Conservation (phyloP, 2,329 filamentous ascomycete species). For the Fusarium xyrophilum region DNA sequence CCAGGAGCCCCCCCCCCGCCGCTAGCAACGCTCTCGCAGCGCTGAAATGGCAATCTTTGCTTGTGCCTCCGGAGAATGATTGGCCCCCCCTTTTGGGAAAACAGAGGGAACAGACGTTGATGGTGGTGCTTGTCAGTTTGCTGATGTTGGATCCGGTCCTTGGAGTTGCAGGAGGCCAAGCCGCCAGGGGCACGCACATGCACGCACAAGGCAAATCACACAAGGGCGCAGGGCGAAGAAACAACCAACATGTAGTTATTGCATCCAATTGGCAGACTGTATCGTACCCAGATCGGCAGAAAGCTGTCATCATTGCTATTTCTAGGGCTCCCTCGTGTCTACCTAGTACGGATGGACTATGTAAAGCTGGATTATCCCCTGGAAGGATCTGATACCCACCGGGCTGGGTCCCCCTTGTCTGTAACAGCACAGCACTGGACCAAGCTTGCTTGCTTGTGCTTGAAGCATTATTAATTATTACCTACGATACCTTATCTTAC, state of each 20-base stretch:
- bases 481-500: background rate
- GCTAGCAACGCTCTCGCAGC: conserved; percentile 17
- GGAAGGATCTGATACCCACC: conserved; percentile 23
- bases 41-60: conserved; percentile 22
- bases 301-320: background rate
- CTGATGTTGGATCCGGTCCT: conserved; percentile 12
- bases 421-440: background rate
- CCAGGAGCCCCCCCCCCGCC: conserved; percentile 19
- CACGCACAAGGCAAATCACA: background rate
- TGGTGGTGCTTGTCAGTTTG: conserved; percentile 24
- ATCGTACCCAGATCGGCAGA: background rate
- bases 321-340: background rate
- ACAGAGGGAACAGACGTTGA: conserved; percentile 10
- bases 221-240: background rate
- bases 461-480: background rate
- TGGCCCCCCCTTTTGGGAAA: conserved; percentile 31
- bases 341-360: background rate
- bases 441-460: background rate
- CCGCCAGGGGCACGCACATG: conserved; percentile 1
- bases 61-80: conserved; percentile 8
- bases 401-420: conserved; percentile 31
- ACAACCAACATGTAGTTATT: background rate
- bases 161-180: conserved; percentile 12
- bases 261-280: background rate
- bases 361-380: conserved; percentile 6